A percentile compares a stretch with the other conserved stretches of the same genome.
Evolutionary conservation across 305 asterid species (phyloP).

Genomic region (Fraxinus platypoda): DNA sequence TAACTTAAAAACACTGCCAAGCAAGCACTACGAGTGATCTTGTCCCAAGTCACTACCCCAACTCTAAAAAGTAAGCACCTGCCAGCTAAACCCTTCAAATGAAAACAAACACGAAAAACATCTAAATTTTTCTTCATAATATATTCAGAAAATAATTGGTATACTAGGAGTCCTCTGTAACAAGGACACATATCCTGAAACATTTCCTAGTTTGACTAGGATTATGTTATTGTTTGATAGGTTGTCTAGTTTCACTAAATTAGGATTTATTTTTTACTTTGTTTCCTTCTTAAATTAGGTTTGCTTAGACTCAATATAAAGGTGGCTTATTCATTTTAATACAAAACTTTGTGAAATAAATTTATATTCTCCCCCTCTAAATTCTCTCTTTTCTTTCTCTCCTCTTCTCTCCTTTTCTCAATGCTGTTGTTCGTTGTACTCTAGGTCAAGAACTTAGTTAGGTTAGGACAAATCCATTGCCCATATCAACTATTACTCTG

Average conservation of each 20-base stretch:
- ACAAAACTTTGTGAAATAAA: neutral
- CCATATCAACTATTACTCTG: neutral
- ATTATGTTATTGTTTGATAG: neutral
- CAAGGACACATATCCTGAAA: neutral
- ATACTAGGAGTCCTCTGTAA: neutral
- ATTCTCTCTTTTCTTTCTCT: neutral
- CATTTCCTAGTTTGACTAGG: neutral
- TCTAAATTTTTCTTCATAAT: neutral
- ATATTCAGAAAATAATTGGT: neutral
- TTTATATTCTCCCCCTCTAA: neutral
- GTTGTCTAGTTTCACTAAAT: neutral
- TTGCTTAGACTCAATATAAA: neutral
- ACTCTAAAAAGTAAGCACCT: neutral
- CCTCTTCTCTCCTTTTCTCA: neutral
- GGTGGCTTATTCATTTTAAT: neutral
- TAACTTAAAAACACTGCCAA: neutral
- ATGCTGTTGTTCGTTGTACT: neutral
- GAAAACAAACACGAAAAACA: neutral
- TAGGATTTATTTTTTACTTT: neutral
- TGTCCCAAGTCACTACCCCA: neutral
- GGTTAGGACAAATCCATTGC: neutral
- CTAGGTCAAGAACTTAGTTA: neutral
- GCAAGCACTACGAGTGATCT: neutral
- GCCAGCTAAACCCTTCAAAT: neutral
- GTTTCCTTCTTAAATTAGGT: neutral